Percentiles rank a stretch among this genome's conserved stretches.
phyloP scores from a whole-genome alignment of 1,284 basidiomycete genomes.

The Ustilago tritici region DNA sequence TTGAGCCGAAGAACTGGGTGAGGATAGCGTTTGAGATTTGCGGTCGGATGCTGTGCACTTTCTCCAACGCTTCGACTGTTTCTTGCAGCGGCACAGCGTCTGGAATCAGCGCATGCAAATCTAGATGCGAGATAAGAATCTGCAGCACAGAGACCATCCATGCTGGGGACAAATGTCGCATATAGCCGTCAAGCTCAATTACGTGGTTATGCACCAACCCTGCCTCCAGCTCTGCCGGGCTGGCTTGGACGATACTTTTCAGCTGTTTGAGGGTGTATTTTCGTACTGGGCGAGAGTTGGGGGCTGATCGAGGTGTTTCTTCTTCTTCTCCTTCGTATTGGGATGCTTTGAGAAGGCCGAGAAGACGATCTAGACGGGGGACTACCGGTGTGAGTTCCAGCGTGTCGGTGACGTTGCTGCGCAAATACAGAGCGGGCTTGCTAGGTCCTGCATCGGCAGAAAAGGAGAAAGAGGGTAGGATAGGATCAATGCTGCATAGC shows the following conservation, averaged over 20 bases:
- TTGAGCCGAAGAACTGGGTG: conserved; percentile 57
- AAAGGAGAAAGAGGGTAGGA: background rate
- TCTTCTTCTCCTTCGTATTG: conserved; percentile 57
- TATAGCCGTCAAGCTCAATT: conserved; percentile 56
- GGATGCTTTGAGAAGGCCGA: conserved; percentile 51
- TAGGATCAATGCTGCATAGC: conserved; percentile 49
- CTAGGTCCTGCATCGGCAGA: conserved; percentile 8
- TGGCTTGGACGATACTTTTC: conserved; percentile 63
- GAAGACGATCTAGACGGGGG: conserved; percentile 55
- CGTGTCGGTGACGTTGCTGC: conserved; percentile 54
- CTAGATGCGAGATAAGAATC: conserved; percentile 56
- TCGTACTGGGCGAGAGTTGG: conserved; percentile 16
- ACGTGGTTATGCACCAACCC: conserved; percentile 54
- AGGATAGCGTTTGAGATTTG: conserved; percentile 55
- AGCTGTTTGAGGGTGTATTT: conserved; percentile 63
- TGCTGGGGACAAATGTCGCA: conserved; percentile 54
- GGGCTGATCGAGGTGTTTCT: conserved; percentile 11
- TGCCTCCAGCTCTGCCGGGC: conserved; percentile 51
- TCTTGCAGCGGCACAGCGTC: conserved; percentile 50
- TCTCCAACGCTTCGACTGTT: conserved; percentile 40
- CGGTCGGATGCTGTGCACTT: conserved; percentile 29
- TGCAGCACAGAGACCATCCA: conserved; percentile 46
- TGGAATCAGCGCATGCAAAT: conserved; percentile 53
- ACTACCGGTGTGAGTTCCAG: conserved; percentile 61
- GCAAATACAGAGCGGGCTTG: conserved; percentile 40